A percentile compares a stretch with the other conserved stretches of the same genome.
These are phyloP conservation scores for Saksenaea vasiformis DNA, from an alignment of 371 early-diverging fungal genomes.

Conservation along the genomic window DNA sequence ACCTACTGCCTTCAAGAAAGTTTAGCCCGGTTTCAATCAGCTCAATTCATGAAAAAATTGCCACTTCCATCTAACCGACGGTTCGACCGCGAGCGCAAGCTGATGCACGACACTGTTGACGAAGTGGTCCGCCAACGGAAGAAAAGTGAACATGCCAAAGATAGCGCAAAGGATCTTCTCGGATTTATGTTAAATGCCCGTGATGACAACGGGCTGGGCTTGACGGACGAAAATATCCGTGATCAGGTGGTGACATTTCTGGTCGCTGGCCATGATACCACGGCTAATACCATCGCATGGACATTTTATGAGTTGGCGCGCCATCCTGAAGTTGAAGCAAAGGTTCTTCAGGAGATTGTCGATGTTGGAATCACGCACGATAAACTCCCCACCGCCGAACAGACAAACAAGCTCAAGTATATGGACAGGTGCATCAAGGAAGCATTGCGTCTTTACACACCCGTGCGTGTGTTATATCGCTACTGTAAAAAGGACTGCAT, in stretches of 20 bases:
- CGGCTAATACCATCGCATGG: slow-evolving; percentile 41
- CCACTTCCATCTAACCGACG: slow-evolving; percentile 21
- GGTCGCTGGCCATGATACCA: slow-evolving; percentile 46
- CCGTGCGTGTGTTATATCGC: slow-evolving; percentile 24
- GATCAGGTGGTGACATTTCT: slow-evolving; percentile 48
- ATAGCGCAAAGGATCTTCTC: slow-evolving; percentile 33
- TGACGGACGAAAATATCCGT: slow-evolving; percentile 38
- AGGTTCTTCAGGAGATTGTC: slow-evolving; percentile 40
- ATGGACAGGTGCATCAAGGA: slow-evolving; percentile 37
- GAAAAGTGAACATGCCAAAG: background rate
- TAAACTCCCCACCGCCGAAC: slow-evolving; percentile 22
- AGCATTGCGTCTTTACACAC: slow-evolving; percentile 43
- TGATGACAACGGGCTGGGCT: slow-evolving; percentile 17
- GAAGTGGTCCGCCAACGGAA: slow-evolving; percentile 22
- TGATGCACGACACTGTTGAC: slow-evolving; percentile 30
- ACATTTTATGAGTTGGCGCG: slow-evolving; percentile 27
- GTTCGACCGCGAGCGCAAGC: slow-evolving; percentile 11
- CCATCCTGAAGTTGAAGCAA: slow-evolving; percentile 31
- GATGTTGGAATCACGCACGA: slow-evolving; percentile 26
- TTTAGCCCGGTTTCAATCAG: slow-evolving; percentile 17
- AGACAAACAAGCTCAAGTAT: slow-evolving; percentile 26
- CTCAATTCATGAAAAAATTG: slow-evolving; percentile 29
- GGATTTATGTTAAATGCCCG: slow-evolving; percentile 48
- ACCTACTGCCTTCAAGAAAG: slow-evolving; percentile 27
- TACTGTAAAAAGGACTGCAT: slow-evolving; percentile 32